Evolutionary conservation across 2,329 filamentous ascomycete species (phyloP), one percentile per base, ranked within the genome.

Genomic region (Fusarium sp.): DNA sequence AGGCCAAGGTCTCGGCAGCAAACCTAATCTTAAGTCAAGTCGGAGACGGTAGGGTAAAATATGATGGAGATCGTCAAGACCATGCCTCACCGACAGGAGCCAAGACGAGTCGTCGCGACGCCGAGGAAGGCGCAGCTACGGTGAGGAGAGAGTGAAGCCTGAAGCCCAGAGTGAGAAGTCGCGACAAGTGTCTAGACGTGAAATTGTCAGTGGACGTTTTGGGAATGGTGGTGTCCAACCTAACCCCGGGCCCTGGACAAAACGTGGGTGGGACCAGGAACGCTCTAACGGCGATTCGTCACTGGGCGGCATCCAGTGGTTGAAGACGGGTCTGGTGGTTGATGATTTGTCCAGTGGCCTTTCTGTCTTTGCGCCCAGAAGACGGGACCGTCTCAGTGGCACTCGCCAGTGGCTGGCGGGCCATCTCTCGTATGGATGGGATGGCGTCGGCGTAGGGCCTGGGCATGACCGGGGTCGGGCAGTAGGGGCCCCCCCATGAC

Each of bases 251-350:
- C 27, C n/a, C 36, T 55, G 20, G 20, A 25, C 27, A 64, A 73
- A 70, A 71, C 58, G 59, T 58, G 51, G 72, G 72, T 72, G 72
- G 72, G 53, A 61, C 70, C 58, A 54, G 49, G 53, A 61, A 64
- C 63, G 13, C 55, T 66, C 51, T 18, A 34, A 58, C 46, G 36
- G 62, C 34, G 46, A 49, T 51, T 62, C 70, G 68, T 74, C 68
- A 72, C 72, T 70, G 51, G 46, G 44, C 25, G 50, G 55, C 36
- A 40, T 20, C 61, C 50, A 70, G 55, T 71, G 72, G 65, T 51
- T 40, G 56, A 49, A 29, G 27, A 29, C 10, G 27, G 27, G 27
- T 29, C 27, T 29, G 27, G 9, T 10, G 27, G 3, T 29, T 10
- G 27, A 29, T 29, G 27, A 29, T 29, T 50, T 29, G 14, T 38